phyloP scores from a whole-genome alignment of 2,329 filamentous ascomycete genomes.

The Apiospora saccharicola region DNA sequence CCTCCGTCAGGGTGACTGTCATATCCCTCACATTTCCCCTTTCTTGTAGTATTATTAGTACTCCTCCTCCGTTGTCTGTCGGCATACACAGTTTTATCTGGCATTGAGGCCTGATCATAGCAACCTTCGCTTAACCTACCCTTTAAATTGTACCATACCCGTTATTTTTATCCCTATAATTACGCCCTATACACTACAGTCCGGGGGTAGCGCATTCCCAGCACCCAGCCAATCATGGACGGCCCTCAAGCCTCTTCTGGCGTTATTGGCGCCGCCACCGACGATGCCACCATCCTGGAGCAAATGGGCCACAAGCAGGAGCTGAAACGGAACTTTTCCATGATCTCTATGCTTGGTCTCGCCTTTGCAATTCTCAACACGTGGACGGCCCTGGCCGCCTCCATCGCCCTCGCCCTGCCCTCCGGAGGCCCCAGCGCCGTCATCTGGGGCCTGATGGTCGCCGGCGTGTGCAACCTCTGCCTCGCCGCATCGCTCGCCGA shows the following conservation, averaged over 20 bases:
- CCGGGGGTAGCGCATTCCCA: neutral
- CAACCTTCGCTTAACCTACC: neutral
- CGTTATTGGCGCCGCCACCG: neutral
- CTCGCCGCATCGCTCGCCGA: constrained; percentile 74
- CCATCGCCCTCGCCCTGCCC: constrained; percentile 62
- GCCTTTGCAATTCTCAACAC: constrained; percentile 58
- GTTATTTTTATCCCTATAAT: neutral
- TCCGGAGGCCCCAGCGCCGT: constrained; percentile 75
- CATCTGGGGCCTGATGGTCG: constrained; percentile 73
- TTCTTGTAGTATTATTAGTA: neutral
- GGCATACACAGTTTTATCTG: constrained; percentile 7
- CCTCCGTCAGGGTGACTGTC: neutral
- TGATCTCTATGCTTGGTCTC: constrained; percentile 55
- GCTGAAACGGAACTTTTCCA: constrained; percentile 58
- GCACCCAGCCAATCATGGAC: constrained; percentile 2
- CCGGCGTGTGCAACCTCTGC: constrained; percentile 73
- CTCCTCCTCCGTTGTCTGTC: neutral
- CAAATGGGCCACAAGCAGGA: constrained; percentile 57
- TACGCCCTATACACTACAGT: neutral
- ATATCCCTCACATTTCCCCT: neutral
- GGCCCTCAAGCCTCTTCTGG: neutral
- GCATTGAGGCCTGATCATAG: constrained; percentile 2
- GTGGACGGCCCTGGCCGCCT: constrained; percentile 56
- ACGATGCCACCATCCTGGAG: constrained; percentile 40
- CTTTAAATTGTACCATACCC: neutral